Evolutionary conservation across 352 stramenopile genomes (phyloP).

Genomic region (Phytophthora sp.): DNA sequence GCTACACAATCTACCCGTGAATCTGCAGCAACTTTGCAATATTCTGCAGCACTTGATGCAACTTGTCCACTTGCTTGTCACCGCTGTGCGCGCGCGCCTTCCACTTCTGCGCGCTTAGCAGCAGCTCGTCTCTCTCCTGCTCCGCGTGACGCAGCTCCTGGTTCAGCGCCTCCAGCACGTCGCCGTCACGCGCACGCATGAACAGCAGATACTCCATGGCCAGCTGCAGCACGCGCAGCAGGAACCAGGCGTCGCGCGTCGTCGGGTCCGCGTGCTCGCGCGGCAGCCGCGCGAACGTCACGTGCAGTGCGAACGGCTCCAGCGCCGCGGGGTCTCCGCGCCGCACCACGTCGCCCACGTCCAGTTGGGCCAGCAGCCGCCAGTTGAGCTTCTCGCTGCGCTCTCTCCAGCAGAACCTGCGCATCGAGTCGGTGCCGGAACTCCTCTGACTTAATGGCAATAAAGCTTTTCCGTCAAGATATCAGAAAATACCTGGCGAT

Average conservation of each 20-base stretch:
- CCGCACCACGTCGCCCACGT: constrained; percentile 57
- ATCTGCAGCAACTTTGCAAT: constrained; percentile 77
- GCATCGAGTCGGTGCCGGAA: not conserved
- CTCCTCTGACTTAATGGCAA: constrained; percentile 4
- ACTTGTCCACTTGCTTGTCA: constrained; percentile 71
- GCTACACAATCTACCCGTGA: constrained; percentile 48
- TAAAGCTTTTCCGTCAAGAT: constrained; percentile 9
- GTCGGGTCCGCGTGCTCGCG: constrained; percentile 8
- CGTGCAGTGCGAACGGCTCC: constrained; percentile 72
- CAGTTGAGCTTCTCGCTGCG: constrained; percentile 78
- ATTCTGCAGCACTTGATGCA: constrained; percentile 79
- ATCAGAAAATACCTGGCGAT: constrained; percentile 7
- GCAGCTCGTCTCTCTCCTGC: constrained; percentile 47
- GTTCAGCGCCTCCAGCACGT: constrained; percentile 56
- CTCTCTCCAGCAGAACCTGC: constrained; percentile 80
- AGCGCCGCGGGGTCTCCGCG: constrained; percentile 61
- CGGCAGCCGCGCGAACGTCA: constrained; percentile 75
- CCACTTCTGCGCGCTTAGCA: constrained; percentile 53
- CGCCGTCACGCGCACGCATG: constrained; percentile 55
- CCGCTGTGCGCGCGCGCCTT: constrained; percentile 50
- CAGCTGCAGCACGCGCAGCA: constrained; percentile 73
- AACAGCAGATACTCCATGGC: constrained; percentile 83
- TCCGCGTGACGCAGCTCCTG: constrained; percentile 54
- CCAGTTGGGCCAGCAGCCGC: constrained; percentile 56
- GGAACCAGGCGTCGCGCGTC: constrained; percentile 68